Evolutionary conservation across 768 basidiomycete species (phyloP).

Genomic region (Collybiopsis luxurians): DNA sequence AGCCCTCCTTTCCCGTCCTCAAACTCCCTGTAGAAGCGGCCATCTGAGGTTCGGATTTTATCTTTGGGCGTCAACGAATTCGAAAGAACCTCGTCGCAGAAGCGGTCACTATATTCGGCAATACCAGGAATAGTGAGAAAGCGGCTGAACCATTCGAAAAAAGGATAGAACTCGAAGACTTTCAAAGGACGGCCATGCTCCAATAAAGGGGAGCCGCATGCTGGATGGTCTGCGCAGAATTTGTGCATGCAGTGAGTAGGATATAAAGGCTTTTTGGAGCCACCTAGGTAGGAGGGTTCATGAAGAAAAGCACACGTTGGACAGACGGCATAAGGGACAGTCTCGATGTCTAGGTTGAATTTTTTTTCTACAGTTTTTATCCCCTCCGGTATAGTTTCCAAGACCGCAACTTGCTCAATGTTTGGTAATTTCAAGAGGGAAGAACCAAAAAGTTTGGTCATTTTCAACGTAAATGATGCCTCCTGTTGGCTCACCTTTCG

Average conservation of each 20-base stretch:
- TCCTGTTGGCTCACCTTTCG: neutral
- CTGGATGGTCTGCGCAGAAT: neutral
- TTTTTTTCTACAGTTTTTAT: neutral
- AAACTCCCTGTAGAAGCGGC: neutral
- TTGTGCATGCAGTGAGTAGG: neutral
- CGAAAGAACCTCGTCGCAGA: neutral
- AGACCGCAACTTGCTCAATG: neutral
- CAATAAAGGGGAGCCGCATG: neutral
- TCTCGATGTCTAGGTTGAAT: neutral
- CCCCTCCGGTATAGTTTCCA: neutral
- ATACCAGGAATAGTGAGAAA: slow-evolving; percentile 5
- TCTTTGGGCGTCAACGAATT: neutral
- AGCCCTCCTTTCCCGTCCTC: neutral
- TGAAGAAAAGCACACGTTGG: neutral
- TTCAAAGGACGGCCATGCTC: neutral
- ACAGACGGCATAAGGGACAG: slow-evolving; percentile 2
- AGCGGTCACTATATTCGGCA: neutral
- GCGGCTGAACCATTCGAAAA: slow-evolving; percentile 7
- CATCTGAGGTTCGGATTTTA: neutral
- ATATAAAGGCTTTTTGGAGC: neutral
- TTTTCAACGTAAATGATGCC: neutral
- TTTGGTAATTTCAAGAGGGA: neutral
- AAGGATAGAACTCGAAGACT: slow-evolving; percentile 5
- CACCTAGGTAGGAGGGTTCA: too few relatives aligned
- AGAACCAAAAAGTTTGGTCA: neutral